A percentile compares a stretch with the other conserved stretches of the same genome.
Conservation (phyloP, 768 basidiomycete species). For the Cystofilobasidium macerans region DNA sequence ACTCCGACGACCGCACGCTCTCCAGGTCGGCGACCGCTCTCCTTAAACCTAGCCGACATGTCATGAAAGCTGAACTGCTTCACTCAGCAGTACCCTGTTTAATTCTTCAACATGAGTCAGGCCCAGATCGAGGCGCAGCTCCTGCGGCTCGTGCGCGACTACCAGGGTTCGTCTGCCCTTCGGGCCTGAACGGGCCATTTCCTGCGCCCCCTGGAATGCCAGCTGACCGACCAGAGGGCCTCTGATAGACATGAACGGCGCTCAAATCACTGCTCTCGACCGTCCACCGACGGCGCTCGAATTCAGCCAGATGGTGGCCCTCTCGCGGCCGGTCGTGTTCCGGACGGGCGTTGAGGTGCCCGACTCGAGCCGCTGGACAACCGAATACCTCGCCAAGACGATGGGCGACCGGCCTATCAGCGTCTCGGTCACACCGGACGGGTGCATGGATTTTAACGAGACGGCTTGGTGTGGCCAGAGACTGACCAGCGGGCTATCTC, state of each 20-base stretch:
- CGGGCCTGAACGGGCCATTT: too few relatives aligned
- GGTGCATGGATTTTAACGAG: conserved; percentile 50
- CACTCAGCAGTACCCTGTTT: too few relatives aligned
- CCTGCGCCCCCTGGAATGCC: too few relatives aligned
- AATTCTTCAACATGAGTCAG: neutral
- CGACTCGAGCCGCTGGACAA: conserved; percentile 50
- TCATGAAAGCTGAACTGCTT: too few relatives aligned
- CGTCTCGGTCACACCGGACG: conserved; percentile 72
- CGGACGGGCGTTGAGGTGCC: conserved; percentile 45
- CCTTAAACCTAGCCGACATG: too few relatives aligned
- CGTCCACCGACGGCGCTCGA: conserved; percentile 55
- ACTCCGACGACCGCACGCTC: too few relatives aligned
- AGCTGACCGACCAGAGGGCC: too few relatives aligned
- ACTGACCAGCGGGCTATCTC: neutral
- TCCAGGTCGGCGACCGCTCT: too few relatives aligned
- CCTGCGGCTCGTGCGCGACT: conserved; percentile 14
- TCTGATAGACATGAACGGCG: conserved; percentile 30
- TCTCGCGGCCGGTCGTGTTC: conserved; percentile 63
- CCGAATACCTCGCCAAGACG: conserved; percentile 49
- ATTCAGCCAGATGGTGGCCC: conserved; percentile 56
- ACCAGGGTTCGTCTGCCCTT: conserved; percentile 6
- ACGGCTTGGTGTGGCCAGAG: too few relatives aligned
- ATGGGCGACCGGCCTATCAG: conserved; percentile 53
- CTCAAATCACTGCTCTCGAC: conserved; percentile 37
- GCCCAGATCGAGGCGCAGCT: conserved; percentile 9